These are phyloP conservation scores for Mediolabrus comicus DNA, from an alignment of 108 stramenopile genomes.

Conservation along the genomic window DNA sequence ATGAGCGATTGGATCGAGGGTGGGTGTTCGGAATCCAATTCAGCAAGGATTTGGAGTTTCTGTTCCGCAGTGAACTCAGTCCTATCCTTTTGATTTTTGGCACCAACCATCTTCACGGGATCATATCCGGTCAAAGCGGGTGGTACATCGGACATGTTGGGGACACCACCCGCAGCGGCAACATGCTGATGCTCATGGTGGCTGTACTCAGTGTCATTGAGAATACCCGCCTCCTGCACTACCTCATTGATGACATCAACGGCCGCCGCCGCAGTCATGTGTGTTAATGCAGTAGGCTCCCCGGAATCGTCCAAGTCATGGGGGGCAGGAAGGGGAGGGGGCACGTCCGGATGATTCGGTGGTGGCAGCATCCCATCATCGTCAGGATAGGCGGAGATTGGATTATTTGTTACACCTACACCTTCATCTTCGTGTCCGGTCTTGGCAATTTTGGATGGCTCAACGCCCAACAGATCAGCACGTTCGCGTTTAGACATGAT, in stretches of 20 bases:
- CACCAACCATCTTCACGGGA: neutral
- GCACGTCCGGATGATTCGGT: neutral
- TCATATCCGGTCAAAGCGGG: too few relatives aligned
- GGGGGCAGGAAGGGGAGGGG: neutral
- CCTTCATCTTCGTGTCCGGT: neutral
- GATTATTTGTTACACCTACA: neutral
- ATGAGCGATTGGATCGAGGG: neutral
- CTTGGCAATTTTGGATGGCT: neutral
- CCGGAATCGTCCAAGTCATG: neutral
- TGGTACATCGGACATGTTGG: neutral
- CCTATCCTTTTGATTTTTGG: neutral
- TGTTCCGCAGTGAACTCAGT: slow-evolving; percentile 10
- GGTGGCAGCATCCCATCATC: neutral
- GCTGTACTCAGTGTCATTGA: neutral
- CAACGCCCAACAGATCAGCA: neutral
- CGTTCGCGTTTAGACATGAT: neutral
- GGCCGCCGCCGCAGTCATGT: neutral
- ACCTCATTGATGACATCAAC: neutral
- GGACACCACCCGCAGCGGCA: neutral
- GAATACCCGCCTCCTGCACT: neutral
- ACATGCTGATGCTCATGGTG: neutral
- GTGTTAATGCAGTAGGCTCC: neutral
- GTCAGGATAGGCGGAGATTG: neutral
- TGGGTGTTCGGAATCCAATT: neutral
- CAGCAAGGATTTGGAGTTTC: slow-evolving; percentile 2